Base-by-base conservation (phyloP, 306 rosid genomes). In the Vigna hirtella region DNA sequence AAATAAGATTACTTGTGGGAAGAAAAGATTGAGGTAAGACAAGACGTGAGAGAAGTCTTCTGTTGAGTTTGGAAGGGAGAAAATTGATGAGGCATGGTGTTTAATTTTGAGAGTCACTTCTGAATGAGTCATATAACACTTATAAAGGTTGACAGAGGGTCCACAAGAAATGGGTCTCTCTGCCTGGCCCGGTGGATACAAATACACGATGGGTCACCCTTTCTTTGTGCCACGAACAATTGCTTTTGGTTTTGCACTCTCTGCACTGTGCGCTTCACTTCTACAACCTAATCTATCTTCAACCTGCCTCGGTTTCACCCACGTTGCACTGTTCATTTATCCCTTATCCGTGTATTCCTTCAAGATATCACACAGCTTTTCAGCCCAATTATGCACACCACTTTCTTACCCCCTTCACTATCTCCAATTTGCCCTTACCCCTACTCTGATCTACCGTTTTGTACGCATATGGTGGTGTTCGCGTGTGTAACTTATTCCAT, bases 111-210 rank as follows among this genome's bases (percentile, higher is more conserved):
- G 20, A 76, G 70, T 83, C 72, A 70, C 78, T 84, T 83, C 59
- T 75, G 66, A 86, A 77, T 61, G 88, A 85, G 82, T 73, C 83
- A 83, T 63, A 72, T 47, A 73, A 72, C 84, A 73, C 87, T 90
- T 87, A 83, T 83, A 89, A 73, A 82, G 83, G 30, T 43, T 20
- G 67, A 61, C 38, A 43, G 66, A 17, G 86, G 81, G 53, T 53
- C 86, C 84, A 68, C 71, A 43, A 15, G 89, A 88, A 84, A 83
- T 84, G 91, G 87, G 88, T 68, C 77, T 52, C 52, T 74, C 66
- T 68, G 82, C 80, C 22, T 68, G 77, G 9, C 67, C 55, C 77
- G 55, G 43, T 77, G 75, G 77, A 50, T 66, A 63, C 61, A 57
- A 59, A 70, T 20, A 48, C 71, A 13, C 55, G 13, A 70, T 67